Base-by-base conservation (phyloP, 805 yeast species). In the Blastobotrys terrestris region DNA sequence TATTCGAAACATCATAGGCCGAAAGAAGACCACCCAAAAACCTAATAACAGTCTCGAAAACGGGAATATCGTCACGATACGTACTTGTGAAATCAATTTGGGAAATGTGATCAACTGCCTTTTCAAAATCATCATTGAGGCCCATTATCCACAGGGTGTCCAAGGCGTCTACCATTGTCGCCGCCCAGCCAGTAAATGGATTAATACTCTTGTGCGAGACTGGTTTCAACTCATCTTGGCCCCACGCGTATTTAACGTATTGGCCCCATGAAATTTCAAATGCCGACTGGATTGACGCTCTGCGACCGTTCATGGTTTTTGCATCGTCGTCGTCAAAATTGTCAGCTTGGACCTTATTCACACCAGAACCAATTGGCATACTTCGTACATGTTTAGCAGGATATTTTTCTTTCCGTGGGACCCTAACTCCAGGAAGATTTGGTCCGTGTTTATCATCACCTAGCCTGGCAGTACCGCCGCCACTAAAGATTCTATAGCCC, bases 1-100 rank as follows among this genome's bases (percentile, higher is more conserved):
- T 57, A 1, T 69, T 70, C 0, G 81, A 72, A 39, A 81, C 60
- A 45, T 81, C 83, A 55, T 76, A 79, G 0, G 78, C 81, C 1
- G 80, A 67, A 7, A 80, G 51, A 5, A 80, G 62, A 0, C 84
- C 83, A 3, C 83, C 84, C 13, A 80, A 65, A 42, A 72, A 71
- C 44, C 83, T 67, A 44, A 79, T 78, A 0, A 74, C 71, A 26
- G 80, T 77, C 55, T 81, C 83, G 58, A 79, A 73, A 2, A 77
- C 53, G 2, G 80, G 80, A 13, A 78, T 69, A 8, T 70, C 63
- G 14, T 63, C 61, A 46, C 79, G 67, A 15, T 67, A 71, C 0
- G 73, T 57, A 39, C 65, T 66, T 2, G 65, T 63, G 58, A 78
- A 77, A 51, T 76, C 73, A 8, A 77, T 65, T 1, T 56, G 55